These are phyloP conservation scores for Ziziphus jujuba DNA, from an alignment of 306 rosid genomes.

Conservation along the genomic window DNA sequence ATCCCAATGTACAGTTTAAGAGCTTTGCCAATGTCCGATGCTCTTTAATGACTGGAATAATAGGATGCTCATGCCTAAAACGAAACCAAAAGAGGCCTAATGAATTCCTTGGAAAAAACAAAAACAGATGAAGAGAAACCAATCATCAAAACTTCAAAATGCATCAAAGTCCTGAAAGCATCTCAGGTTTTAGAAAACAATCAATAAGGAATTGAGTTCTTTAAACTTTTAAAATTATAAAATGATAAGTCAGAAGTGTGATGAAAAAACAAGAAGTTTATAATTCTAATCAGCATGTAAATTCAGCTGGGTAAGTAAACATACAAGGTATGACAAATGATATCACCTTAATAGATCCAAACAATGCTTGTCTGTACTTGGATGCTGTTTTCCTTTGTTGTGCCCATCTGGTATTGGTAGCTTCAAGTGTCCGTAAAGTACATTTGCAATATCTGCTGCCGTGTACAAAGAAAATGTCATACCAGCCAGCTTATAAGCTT, in stretches of 20 bases:
- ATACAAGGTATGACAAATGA: slow-evolving; percentile 16
- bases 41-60: slow-evolving; percentile 91
- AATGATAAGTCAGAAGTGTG: neutral
- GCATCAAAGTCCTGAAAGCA: neutral
- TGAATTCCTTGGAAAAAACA: slow-evolving; percentile 7
- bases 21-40: slow-evolving; percentile 90
- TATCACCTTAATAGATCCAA: slow-evolving; percentile 82
- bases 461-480: slow-evolving; percentile 70
- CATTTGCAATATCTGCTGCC: slow-evolving; percentile 88
- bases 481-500: slow-evolving; percentile 87
- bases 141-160: neutral
- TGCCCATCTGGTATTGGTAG: slow-evolving; percentile 71
- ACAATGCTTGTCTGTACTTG: slow-evolving; percentile 89
- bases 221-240: too few species aligned
- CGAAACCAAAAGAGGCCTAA: slow-evolving; percentile 19
- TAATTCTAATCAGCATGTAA: neutral
- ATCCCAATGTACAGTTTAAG: slow-evolving; percentile 84
- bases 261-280: slow-evolving; percentile 13
- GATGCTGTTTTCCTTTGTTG: slow-evolving; percentile 80
- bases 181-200: too few species aligned
- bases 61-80: slow-evolving; percentile 94
- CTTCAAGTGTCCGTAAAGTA: slow-evolving; percentile 76
- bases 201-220: too few species aligned
- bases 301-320: slow-evolving; percentile 12
- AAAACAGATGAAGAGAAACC: slow-evolving; percentile 1